Conservation (phyloP, 768 basidiomycete species). For the Thelephora aurantiotincta region DNA sequence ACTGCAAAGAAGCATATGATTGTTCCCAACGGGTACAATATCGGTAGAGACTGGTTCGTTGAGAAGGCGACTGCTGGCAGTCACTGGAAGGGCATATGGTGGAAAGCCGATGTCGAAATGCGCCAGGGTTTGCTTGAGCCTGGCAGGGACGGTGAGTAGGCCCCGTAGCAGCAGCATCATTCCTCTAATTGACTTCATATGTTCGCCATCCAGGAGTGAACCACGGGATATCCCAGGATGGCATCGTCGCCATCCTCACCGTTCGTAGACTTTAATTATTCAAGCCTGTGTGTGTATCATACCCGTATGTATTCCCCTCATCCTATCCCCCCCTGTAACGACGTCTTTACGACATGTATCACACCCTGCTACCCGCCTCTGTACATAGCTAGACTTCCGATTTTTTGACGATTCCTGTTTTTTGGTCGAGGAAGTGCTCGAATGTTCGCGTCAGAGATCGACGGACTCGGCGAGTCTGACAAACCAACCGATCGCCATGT, state of each 20-base stretch:
- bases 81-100: slow-evolving; percentile 50
- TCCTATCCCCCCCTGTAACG: not conserved
- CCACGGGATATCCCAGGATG: slow-evolving; percentile 73
- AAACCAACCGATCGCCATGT: not conserved
- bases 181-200: not conserved
- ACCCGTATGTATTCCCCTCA: not conserved
- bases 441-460: not conserved
- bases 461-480: not conserved
- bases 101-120: slow-evolving; percentile 72
- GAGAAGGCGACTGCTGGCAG: slow-evolving; percentile 45
- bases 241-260: slow-evolving; percentile 66
- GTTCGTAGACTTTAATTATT: slow-evolving; percentile 30
- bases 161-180: not conserved
- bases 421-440: not conserved
- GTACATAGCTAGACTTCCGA: not conserved
- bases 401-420: not conserved
- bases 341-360: not conserved
- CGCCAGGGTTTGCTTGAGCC: slow-evolving; percentile 50
- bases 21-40: slow-evolving; percentile 65
- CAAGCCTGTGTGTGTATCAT: not conserved
- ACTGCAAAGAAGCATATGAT: slow-evolving; percentile 60
- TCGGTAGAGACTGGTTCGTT: slow-evolving; percentile 70
- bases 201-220: slow-evolving; percentile 43
- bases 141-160: slow-evolving; percentile 45
- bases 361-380: not conserved